Percentiles rank a stretch among this genome's conserved stretches.
Conservation (phyloP, 495 filamentous ascomycete species). For the Talaromyces thailandensis region DNA sequence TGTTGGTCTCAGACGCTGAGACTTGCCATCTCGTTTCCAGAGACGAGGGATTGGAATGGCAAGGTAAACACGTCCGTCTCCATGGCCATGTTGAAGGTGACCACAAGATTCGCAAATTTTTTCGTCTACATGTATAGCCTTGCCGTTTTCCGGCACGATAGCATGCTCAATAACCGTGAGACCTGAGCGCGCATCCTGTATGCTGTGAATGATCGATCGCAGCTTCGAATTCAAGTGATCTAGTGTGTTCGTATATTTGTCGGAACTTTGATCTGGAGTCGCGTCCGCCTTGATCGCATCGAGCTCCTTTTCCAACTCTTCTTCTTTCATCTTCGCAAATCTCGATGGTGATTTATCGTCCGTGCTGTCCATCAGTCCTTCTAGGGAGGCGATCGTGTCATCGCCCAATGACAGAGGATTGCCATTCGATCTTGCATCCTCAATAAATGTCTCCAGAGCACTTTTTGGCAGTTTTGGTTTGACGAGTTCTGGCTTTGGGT, state of each 20-base stretch:
- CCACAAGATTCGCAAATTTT: slow-evolving; percentile 22
- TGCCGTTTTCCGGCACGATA: slow-evolving; percentile 34
- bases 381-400: slow-evolving; percentile 53
- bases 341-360: slow-evolving; percentile 11
- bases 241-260: slow-evolving; percentile 14
- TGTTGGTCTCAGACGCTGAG: slow-evolving; percentile 42
- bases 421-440: slow-evolving; percentile 38
- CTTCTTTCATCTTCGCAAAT: slow-evolving; percentile 19
- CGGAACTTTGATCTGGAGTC: neutral
- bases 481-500: slow-evolving; percentile 15
- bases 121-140: slow-evolving; percentile 9
- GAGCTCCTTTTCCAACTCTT: slow-evolving; percentile 13
- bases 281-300: neutral
- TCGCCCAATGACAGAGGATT: slow-evolving; percentile 41
- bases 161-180: slow-evolving; percentile 57
- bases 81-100: slow-evolving; percentile 3
- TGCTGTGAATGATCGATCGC: slow-evolving; percentile 49
- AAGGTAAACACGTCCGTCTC: slow-evolving; percentile 24
- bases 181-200: slow-evolving; percentile 56
- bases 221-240: slow-evolving; percentile 48
- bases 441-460: slow-evolving; percentile 43
- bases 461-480: slow-evolving; percentile 40
- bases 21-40: slow-evolving; percentile 35
- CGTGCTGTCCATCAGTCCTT: slow-evolving; percentile 42
- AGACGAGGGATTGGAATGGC: slow-evolving; percentile 50